Evolutionary conservation across 1,284 basidiomycete species (phyloP), one percentile per base, ranked within the genome.

Genomic region (Xerocomus amazonicus): DNA sequence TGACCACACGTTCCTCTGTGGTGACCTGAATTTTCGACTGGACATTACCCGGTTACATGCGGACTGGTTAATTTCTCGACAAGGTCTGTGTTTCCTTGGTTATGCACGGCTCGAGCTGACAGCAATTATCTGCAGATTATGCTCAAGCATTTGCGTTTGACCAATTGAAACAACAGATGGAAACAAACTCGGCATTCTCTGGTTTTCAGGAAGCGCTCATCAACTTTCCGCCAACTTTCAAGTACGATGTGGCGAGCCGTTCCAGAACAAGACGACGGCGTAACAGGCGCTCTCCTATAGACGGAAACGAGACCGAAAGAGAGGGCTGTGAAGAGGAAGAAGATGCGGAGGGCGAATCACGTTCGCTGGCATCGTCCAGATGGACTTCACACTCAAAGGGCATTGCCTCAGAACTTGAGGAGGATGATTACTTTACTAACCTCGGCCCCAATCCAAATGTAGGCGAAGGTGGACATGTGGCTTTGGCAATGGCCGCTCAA

Each of bases 141-240:
- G 72, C 73, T 2, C 81, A 87, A 63, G 86, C 86, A 2, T 75
- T 89, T 16, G 80, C 81, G 9, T 93, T 93, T 62, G 90, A 93
- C 62, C 90, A 93, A 60, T 73, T 93, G 6, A 79, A 77, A 19
- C 79, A 77, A 39, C 70, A 89, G n/a, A 86, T 93, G 80, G 71
- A 75, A 36, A 70, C 70, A 6, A 77, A 79, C 1, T 66, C 73
- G n/a, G 74, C 76, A 1, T 85, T 88, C 56, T 72, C 73, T 32
- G 88, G 87, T 8, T 92, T 92, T 61, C 60, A 70, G 9, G 90
- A 91, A 66, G 87, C 75, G 0, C 69, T 72, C 0, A 90, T 91
- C 47, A 61, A 79, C 53, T 91, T 92, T 55, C 82, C 87, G 6
- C 89, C 89, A 0, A 92, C 90, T 0, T 92, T 91, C 76, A 92